Evolutionary conservation across 1,284 basidiomycete genomes (phyloP), one percentile per base, ranked within the genome.

Genomic region (Microbotryum scabiosae): DNA sequence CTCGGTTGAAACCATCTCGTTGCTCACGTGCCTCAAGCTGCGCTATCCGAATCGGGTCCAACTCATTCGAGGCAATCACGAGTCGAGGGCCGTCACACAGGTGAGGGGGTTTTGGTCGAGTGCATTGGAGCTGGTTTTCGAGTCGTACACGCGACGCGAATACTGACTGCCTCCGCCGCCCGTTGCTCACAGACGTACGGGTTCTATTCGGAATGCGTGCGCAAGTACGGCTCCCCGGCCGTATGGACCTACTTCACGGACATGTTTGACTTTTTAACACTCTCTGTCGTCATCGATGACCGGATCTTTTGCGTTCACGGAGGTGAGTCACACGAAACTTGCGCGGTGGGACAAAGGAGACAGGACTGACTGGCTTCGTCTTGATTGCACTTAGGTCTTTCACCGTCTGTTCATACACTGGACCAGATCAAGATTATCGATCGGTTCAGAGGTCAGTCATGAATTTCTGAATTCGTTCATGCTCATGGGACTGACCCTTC

Each of bases 181-280:
- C 30, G 8, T 30, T 30, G 30, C 30, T 6, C 30, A 59, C 76
- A 98, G 91, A 96, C 92, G 21, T 99, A 98, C 74, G 96, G 96
- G 18, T 99, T 99, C 79, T 99, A 99, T 77, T 88, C 91, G 41
- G 96, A 99, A 81, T 98, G 96, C 73, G 85, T 92, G 48, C 84
- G 94, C 54, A 99, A 99, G 78, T 99, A 99, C 73, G 94, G 93
- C 61, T 87, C 4, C 85, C 92, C 66, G 28, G 88, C 90, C 70
- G 94, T 97, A 46, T 99, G 96, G 96, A 93, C 90, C 45, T 97
- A 97, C 76, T 98, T 98, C 73, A 98, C 96, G 63, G 96, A 99
- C 79, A 97, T 99, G 96, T 99, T 99, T 76, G 96, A 99, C 80
- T 98, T 94, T 77, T 78, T 99, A 67, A 98, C 96, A 8, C 80